A percentile compares a stretch with the other conserved stretches of the same genome.
Conservation (phyloP, 352 stramenopile genomes). For the Phytophthora colocasiae region DNA sequence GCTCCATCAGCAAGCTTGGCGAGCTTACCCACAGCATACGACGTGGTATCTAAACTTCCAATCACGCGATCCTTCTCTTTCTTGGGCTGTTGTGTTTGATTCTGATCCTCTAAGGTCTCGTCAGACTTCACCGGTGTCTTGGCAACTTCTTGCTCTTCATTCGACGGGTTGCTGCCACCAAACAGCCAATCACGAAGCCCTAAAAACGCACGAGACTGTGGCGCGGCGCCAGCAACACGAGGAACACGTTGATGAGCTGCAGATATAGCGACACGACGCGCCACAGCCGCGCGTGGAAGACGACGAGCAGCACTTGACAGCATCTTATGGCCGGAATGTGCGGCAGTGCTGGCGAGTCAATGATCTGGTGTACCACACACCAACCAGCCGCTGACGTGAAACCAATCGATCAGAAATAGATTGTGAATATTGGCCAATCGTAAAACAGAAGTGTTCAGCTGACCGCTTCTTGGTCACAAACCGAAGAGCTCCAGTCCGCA, state of each 20-base stretch:
- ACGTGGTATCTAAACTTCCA: conserved; percentile 59
- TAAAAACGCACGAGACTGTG: conserved; percentile 63
- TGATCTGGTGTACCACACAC: background rate
- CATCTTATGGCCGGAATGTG: conserved; percentile 39
- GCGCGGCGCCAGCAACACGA: conserved; percentile 5
- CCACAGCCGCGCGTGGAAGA: conserved; percentile 21
- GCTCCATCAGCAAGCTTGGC: conserved; percentile 86
- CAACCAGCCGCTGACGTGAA: conserved; percentile 5
- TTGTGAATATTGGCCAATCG: too few relatives aligned
- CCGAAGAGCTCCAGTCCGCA: conserved; percentile 29
- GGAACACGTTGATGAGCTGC: conserved; percentile 4
- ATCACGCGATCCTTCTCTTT: conserved; percentile 40
- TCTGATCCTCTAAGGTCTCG: conserved; percentile 16
- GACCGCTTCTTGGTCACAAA: conserved; percentile 21
- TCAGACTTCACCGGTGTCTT: conserved; percentile 11
- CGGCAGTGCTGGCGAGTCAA: conserved; percentile 14
- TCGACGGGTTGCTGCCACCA: conserved; percentile 48
- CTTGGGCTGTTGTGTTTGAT: conserved; percentile 11
- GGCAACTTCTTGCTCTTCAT: conserved; percentile 26
- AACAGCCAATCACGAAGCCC: conserved; percentile 75
- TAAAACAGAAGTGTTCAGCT: too few relatives aligned
- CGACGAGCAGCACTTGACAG: conserved; percentile 36
- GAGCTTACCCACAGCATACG: conserved; percentile 79
- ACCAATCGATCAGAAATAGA: conserved; percentile 11
- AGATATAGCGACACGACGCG: conserved; percentile 17